These are phyloP conservation scores for Dactylonectria estremocensis DNA, from an alignment of 2,329 filamentous ascomycete genomes.

Conservation along the genomic window DNA sequence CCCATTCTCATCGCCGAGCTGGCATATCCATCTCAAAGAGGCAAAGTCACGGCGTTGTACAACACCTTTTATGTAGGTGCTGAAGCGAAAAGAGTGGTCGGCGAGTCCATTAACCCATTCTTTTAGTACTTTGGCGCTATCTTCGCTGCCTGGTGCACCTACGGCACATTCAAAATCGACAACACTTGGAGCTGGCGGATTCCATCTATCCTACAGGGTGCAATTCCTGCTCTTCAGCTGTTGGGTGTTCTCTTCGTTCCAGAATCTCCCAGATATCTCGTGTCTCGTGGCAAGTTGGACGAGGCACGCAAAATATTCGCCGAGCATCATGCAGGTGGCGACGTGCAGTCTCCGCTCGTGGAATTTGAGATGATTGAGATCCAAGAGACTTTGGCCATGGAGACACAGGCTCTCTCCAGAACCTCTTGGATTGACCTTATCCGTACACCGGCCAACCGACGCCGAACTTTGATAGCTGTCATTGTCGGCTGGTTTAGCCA, in stretches of 20 bases:
- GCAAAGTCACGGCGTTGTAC: slow-evolving; percentile 49
- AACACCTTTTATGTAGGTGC: slow-evolving; percentile 46
- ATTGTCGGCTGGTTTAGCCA: slow-evolving; percentile 29
- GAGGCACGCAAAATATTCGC: slow-evolving; percentile 21
- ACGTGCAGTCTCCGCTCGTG: slow-evolving; percentile 12
- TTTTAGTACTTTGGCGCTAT: slow-evolving; percentile 23
- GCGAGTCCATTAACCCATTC: neutral
- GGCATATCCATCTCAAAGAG: slow-evolving; percentile 51
- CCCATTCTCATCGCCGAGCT: slow-evolving; percentile 52
- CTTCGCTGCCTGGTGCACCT: slow-evolving; percentile 17
- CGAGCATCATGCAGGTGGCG: slow-evolving; percentile 17
- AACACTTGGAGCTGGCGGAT: slow-evolving; percentile 26
- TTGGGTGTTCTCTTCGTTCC: slow-evolving; percentile 16
- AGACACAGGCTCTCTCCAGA: slow-evolving; percentile 38
- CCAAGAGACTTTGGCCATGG: slow-evolving; percentile 17
- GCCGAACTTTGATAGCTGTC: slow-evolving; percentile 24
- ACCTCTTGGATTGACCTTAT: slow-evolving; percentile 25
- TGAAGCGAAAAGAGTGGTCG: neutral
- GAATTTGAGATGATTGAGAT: slow-evolving; percentile 26
- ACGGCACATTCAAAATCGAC: slow-evolving; percentile 14
- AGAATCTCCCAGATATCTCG: slow-evolving; percentile 27
- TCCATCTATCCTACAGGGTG: slow-evolving; percentile 14
- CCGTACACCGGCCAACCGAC: slow-evolving; percentile 24
- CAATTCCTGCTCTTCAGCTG: neutral
- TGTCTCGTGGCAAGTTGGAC: slow-evolving; percentile 7